Conservation (phyloP, 331 rosid species). For the Pyrus hybrid region DNA sequence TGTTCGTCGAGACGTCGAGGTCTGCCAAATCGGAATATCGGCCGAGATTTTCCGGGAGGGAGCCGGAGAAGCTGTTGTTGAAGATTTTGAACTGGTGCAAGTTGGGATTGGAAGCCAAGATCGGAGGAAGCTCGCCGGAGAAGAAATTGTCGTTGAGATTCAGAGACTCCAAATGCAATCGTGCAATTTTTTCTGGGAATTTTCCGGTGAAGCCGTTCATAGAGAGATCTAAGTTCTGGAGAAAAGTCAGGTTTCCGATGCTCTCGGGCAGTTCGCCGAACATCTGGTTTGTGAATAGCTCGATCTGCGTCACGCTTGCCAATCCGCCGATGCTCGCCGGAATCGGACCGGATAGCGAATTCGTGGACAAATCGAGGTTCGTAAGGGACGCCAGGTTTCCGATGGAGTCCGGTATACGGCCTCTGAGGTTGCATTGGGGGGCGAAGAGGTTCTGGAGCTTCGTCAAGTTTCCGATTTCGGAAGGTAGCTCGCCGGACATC, state of each 20-base stretch:
- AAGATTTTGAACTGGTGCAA: constrained; percentile 41
- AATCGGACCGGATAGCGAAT: constrained; percentile 46
- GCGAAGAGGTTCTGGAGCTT: constrained; percentile 38
- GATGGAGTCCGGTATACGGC: constrained; percentile 53
- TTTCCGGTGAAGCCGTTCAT: constrained; percentile 57
- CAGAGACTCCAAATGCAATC: constrained; percentile 25
- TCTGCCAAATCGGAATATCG: constrained; percentile 27
- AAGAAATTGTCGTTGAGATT: constrained; percentile 60
- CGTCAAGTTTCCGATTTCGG: constrained; percentile 53
- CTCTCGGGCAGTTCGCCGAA: constrained; percentile 61
- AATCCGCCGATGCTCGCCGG: constrained; percentile 45
- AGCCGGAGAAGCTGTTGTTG: constrained; percentile 68
- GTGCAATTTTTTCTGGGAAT: constrained; percentile 34
- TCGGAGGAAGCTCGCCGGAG: constrained; percentile 45
- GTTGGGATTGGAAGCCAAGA: constrained; percentile 40
- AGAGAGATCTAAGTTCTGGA: constrained; percentile 47
- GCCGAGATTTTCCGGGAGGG: constrained; percentile 50
- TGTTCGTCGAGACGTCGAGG: constrained; percentile 65
- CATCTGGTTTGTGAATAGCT: constrained; percentile 36
- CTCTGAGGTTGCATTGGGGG: constrained; percentile 21
- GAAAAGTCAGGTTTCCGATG: constrained; percentile 40
- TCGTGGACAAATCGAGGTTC: constrained; percentile 50
- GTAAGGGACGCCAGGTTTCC: constrained; percentile 44
- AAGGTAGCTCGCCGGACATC: constrained; percentile 41
- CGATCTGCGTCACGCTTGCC: constrained; percentile 25